Evolutionary conservation across 73 alveolate genomes (phyloP).

Genomic region (Urostyla sp.): DNA sequence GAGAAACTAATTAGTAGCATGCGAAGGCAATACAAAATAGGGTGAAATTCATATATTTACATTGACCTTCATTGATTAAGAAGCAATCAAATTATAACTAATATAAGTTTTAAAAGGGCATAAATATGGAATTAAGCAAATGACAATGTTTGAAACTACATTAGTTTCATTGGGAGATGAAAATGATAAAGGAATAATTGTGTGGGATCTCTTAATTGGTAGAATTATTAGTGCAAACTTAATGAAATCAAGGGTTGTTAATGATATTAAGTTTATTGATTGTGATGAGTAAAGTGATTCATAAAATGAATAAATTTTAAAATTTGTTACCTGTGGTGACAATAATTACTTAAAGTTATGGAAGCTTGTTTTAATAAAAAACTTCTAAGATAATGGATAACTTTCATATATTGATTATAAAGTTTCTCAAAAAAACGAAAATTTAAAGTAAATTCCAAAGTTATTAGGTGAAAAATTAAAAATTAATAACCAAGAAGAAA

Average conservation of each 20-base stretch:
- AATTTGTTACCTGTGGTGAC: slow-evolving; percentile 24
- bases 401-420: too few species aligned
- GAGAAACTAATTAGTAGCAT: background rate
- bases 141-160: background rate
- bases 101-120: slow-evolving; percentile 39
- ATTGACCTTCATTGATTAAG: too few species aligned
- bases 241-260: background rate
- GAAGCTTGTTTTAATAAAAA: background rate
- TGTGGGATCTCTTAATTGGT: slow-evolving; percentile 23
- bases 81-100: background rate
- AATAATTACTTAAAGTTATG: slow-evolving; percentile 29
- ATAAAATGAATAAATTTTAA: background rate
- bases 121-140: slow-evolving; percentile 49
- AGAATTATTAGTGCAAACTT: slow-evolving; percentile 41
- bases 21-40: slow-evolving; percentile 43
- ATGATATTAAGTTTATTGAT: slow-evolving; percentile 18
- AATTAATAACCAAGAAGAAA: too few species aligned
- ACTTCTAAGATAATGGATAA: too few species aligned
- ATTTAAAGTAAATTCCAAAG: too few species aligned
- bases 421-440: too few species aligned
- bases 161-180: slow-evolving; percentile 43
- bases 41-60: slow-evolving; percentile 43
- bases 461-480: too few species aligned
- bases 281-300: background rate
- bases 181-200: slow-evolving; percentile 42